These are phyloP conservation scores for Leccinum disarticulatum DNA, from an alignment of 768 basidiomycete genomes.

Conservation along the genomic window DNA sequence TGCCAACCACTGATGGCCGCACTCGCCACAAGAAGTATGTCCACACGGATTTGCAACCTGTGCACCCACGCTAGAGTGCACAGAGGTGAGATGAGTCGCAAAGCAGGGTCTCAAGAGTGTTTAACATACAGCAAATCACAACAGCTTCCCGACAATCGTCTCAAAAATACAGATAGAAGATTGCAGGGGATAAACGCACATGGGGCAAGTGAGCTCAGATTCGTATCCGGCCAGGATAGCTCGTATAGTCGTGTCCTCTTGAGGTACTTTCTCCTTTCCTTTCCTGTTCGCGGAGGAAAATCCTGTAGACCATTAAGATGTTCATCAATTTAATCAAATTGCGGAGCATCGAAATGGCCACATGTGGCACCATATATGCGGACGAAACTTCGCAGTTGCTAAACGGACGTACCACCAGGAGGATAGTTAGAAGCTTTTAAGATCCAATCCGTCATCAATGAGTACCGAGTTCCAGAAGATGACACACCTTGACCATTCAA, in stretches of 20 bases:
- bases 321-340: not conserved
- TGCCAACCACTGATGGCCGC: constrained; percentile 58
- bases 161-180: constrained; percentile 1
- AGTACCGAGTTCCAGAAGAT: not conserved
- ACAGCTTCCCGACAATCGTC: constrained; percentile 49
- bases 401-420: constrained; percentile 20
- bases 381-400: not conserved
- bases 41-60: constrained; percentile 72
- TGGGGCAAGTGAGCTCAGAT: constrained; percentile 67
- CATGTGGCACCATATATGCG: constrained; percentile 1
- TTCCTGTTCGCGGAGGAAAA: constrained; percentile 34
- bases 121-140: constrained; percentile 64
- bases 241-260: constrained; percentile 24
- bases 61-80: constrained; percentile 50
- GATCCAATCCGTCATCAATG: not conserved
- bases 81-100: not conserved
- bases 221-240: constrained; percentile 50
- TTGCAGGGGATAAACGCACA: constrained; percentile 46
- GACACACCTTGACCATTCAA: constrained; percentile 9
- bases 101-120: not conserved
- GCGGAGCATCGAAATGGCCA: constrained; percentile 3
- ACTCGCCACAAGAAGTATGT: constrained; percentile 70
- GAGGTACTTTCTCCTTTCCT: constrained; percentile 43
- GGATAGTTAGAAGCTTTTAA: not conserved
- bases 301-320: constrained; percentile 6